A percentile compares a stretch with the other conserved stretches of the same genome.
phyloP scores from a whole-genome alignment of 2,329 filamentous ascomycete genomes.

The Aureobasidium vineae region DNA sequence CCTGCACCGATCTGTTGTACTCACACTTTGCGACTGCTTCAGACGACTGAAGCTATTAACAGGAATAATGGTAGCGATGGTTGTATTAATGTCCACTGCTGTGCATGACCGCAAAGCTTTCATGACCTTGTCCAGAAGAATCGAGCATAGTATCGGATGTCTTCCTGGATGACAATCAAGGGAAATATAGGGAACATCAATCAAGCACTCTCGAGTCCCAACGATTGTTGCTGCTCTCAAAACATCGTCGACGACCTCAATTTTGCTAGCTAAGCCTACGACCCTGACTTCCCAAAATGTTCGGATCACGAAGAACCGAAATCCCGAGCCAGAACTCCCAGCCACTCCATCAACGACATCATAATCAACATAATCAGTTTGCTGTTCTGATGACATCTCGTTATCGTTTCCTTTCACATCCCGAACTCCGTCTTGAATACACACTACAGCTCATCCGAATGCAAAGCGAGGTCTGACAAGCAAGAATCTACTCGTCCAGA shows the following conservation, averaged over 20 bases:
- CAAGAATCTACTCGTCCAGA: too few relatives aligned
- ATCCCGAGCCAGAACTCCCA: neutral
- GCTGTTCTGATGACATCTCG: neutral
- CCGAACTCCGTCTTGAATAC: too few relatives aligned
- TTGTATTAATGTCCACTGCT: neutral
- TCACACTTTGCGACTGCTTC: neutral
- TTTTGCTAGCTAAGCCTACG: neutral
- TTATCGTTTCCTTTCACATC: too few relatives aligned
- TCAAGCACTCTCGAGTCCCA: neutral
- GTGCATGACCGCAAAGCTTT: neutral
- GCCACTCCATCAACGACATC: neutral
- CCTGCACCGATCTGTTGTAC: neutral
- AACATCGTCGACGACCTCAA: neutral
- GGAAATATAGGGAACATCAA: too few relatives aligned
- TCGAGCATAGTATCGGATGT: neutral
- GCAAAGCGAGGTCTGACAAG: too few relatives aligned
- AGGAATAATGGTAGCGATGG: neutral
- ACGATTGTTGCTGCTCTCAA: too few relatives aligned
- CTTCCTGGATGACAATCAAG: too few relatives aligned
- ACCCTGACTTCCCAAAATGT: neutral
- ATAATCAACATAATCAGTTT: neutral
- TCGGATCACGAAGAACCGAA: neutral
- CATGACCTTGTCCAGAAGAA: neutral
- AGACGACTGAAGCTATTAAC: accelerated
- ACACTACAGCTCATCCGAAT: too few relatives aligned